phyloP scores from a whole-genome alignment of 805 yeast genomes.

The Hanseniaspora lachancei region DNA sequence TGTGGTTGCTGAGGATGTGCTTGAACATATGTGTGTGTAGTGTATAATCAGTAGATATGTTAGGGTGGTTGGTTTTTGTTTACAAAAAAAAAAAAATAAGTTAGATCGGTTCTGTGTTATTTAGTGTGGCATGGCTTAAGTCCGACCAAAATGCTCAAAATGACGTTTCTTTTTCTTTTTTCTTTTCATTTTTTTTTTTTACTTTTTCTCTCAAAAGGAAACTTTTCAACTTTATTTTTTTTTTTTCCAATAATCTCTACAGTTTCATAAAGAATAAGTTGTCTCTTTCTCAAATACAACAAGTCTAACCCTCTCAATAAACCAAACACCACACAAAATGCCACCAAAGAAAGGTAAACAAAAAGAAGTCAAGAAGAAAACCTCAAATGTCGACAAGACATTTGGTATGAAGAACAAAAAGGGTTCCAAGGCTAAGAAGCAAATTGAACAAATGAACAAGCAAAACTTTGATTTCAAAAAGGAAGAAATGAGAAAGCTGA shows the following conservation, averaged over 20 bases:
- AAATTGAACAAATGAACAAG: constrained; percentile 56
- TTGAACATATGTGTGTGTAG: not conserved
- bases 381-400: constrained; percentile 71
- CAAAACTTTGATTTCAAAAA: constrained; percentile 46
- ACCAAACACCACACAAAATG: constrained; percentile 31
- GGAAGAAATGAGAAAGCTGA: constrained; percentile 60
- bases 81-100: too few species aligned
- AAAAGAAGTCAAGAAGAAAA: constrained; percentile 38
- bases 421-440: constrained; percentile 76
- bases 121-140: not conserved
- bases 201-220: not conserved
- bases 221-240: too few species aligned
- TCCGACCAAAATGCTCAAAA: not conserved
- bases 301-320: constrained; percentile 3
- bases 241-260: too few species aligned
- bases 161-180: not conserved
- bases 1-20: not conserved
- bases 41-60: not conserved
- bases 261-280: not conserved
- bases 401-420: constrained; percentile 93
- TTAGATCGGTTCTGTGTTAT: too few species aligned
- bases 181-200: not conserved
- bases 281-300: not conserved
- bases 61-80: not conserved
- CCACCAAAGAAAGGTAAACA: constrained; percentile 61